These are phyloP conservation scores for Gorgonomyces haynaldii DNA, from an alignment of 192 early-diverging fungal species.

Conservation along the genomic window DNA sequence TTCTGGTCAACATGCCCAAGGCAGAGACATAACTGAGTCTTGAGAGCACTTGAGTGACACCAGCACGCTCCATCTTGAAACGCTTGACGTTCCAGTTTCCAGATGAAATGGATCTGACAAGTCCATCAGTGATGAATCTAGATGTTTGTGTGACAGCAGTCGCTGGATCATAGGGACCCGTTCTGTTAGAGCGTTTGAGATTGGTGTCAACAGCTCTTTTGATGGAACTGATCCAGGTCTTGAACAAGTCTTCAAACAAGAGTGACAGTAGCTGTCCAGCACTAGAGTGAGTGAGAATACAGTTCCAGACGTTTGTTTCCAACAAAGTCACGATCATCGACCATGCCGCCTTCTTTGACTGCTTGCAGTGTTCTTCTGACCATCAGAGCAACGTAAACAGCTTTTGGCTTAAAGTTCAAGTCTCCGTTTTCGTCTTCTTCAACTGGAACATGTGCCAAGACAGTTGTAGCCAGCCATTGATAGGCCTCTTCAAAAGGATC, in stretches of 20 bases:
- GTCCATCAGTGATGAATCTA: slow-evolving; percentile 77
- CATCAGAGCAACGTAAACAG: slow-evolving; percentile 89
- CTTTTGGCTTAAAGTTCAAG: slow-evolving; percentile 81
- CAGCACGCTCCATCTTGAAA: slow-evolving; percentile 98
- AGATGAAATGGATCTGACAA: slow-evolving; percentile 86
- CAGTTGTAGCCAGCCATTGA: slow-evolving; percentile 73
- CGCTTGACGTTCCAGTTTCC: slow-evolving; percentile 98
- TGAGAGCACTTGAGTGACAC: slow-evolving; percentile 90
- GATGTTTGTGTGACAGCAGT: slow-evolving; percentile 33
- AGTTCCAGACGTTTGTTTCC: slow-evolving; percentile 97
- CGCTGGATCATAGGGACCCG: slow-evolving; percentile 72
- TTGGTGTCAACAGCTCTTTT: slow-evolving; percentile 87
- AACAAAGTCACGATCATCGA: slow-evolving; percentile 95
- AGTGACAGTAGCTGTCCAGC: slow-evolving; percentile 89
- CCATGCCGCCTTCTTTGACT: slow-evolving; percentile 61
- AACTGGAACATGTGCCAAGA: slow-evolving; percentile 84
- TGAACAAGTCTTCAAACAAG: slow-evolving; percentile 96
- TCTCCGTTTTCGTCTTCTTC: slow-evolving; percentile 41
- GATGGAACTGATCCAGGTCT: slow-evolving; percentile 74
- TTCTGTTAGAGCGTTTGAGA: slow-evolving; percentile 76
- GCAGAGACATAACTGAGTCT: slow-evolving; percentile 89
- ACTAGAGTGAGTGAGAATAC: slow-evolving; percentile 44
- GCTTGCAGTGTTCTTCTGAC: slow-evolving; percentile 81
- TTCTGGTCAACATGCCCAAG: slow-evolving; percentile 96
- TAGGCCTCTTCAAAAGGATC: slow-evolving; percentile 65